Percentiles rank a stretch among this genome's conserved stretches.
Conservation (phyloP, 2,329 filamentous ascomycete species). For the Tolypocladium amazonense region DNA sequence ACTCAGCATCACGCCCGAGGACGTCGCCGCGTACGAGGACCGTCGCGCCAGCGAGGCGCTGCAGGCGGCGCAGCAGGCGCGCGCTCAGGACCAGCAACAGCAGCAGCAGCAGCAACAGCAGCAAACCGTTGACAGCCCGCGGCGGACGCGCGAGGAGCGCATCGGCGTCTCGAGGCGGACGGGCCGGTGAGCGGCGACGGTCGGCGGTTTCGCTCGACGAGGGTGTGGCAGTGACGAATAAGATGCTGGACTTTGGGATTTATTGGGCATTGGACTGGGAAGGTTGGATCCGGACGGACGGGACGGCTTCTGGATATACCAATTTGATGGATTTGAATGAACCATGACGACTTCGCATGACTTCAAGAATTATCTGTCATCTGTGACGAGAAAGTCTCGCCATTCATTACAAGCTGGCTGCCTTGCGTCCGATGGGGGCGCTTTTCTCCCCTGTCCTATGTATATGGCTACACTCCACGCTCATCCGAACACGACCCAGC, state of each 20-base stretch:
- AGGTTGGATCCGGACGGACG: neutral
- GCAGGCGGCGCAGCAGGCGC: slow-evolving; percentile 19
- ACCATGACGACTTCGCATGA: neutral
- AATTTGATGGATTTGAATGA: neutral
- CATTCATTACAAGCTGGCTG: neutral
- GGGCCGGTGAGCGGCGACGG: slow-evolving; percentile 4
- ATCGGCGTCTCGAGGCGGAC: slow-evolving; percentile 21
- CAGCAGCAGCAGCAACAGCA: slow-evolving; percentile 5
- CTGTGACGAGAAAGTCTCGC: neutral
- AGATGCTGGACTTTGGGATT: neutral
- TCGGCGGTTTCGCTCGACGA: neutral
- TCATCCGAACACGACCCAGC: neutral
- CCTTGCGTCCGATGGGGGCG: neutral
- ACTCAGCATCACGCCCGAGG: slow-evolving; percentile 57
- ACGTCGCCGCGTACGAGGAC: slow-evolving; percentile 61
- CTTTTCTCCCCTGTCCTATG: neutral
- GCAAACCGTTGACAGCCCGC: slow-evolving; percentile 6
- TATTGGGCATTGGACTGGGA: neutral
- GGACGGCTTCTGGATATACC: neutral
- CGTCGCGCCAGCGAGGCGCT: slow-evolving; percentile 35
- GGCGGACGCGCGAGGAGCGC: slow-evolving; percentile 25
- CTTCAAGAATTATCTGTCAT: neutral
- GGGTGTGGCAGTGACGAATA: neutral
- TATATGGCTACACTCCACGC: neutral
- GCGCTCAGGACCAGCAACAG: slow-evolving; percentile 10